Percentiles rank a stretch among this genome's conserved stretches.
Evolutionary conservation across 1,284 basidiomycete genomes (phyloP).

Genomic region (Stereum hirsutum): DNA sequence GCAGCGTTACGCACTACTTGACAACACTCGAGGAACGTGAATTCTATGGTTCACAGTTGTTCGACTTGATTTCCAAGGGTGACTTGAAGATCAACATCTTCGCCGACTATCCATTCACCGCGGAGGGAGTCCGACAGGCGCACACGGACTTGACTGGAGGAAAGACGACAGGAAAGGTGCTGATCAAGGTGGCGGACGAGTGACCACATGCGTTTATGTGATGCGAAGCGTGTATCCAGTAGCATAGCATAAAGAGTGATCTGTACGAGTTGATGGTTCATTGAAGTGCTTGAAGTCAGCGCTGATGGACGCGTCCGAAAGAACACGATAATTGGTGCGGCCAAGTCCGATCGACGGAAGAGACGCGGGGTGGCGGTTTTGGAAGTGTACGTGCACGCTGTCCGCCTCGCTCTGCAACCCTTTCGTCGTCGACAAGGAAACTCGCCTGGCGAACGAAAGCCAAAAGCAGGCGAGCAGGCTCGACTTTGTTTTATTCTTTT

Average conservation of each 20-base stretch:
- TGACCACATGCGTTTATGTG: not conserved
- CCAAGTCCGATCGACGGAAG: too few relatives aligned
- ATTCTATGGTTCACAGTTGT: constrained; percentile 61
- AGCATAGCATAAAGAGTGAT: not conserved
- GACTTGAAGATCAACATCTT: constrained; percentile 65
- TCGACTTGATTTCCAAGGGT: constrained; percentile 51
- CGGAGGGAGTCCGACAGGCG: constrained; percentile 70
- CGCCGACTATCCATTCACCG: constrained; percentile 78
- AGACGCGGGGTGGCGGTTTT: too few relatives aligned
- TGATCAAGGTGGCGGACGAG: constrained; percentile 45
- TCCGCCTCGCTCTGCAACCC: too few relatives aligned
- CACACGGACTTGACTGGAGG: constrained; percentile 78
- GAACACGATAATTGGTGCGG: too few relatives aligned
- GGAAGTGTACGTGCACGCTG: too few relatives aligned
- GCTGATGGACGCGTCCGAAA: too few relatives aligned
- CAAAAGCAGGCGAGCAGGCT: not conserved
- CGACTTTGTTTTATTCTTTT: not conserved
- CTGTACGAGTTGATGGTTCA: not conserved
- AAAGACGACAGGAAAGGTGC: constrained; percentile 75
- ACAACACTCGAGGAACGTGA: constrained; percentile 64
- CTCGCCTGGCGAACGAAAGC: not conserved
- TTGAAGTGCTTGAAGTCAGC: too few relatives aligned
- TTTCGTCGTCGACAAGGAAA: too few relatives aligned
- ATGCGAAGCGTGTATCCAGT: not conserved
- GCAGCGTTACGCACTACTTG: constrained; percentile 59